Evolutionary conservation across 2,329 filamentous ascomycete genomes (phyloP), one percentile per base, ranked within the genome.

Genomic region (Sclerotinia minor): DNA sequence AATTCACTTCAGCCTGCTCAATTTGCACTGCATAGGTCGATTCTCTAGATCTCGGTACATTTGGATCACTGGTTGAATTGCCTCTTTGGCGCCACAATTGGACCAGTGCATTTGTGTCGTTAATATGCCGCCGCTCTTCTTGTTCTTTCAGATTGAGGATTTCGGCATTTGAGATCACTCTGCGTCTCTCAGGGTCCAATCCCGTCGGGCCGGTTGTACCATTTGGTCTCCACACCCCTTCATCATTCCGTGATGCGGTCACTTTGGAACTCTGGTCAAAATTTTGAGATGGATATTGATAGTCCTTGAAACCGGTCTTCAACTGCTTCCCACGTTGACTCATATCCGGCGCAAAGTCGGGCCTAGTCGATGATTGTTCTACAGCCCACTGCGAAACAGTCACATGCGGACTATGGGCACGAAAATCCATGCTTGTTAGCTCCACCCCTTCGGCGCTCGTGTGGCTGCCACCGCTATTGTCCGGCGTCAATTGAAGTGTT

Each of bases 111-210:
- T 77, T 77, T 64, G 76, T 78, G 29, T 68, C 66, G 13, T 75
- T 68, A 13, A 76, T 69, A n/a, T 72, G 70, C 17, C 72, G 70
- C 50, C 70, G 68, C 38, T 75, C 69, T 61, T 76, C 74, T 69
- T 76, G 73, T 41, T 79, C 75, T 57, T 76, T 78, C 17, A 79
- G 67, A 53, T 67, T 76, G 9, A 71, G 73, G 3, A 77, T 67
- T 59, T 74, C 72, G 8, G 64, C 63, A 59, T 73, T 64, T 21
- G 65, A 57, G 26, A 76, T 58, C 2, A 54, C 49, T 59, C 68
- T 71, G n/a, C 76, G 73, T 41, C 60, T 68, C 24, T 77, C 73
- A 15, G 76, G 76, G 44, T 72, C 73, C 26, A 77, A 59, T 26
- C 76, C 76, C 32, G 68, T 69, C 24, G 72, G 75, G 8, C 74